phyloP scores from a whole-genome alignment of 2,329 filamentous ascomycete genomes.

The Cladobotryum mycophilum region DNA sequence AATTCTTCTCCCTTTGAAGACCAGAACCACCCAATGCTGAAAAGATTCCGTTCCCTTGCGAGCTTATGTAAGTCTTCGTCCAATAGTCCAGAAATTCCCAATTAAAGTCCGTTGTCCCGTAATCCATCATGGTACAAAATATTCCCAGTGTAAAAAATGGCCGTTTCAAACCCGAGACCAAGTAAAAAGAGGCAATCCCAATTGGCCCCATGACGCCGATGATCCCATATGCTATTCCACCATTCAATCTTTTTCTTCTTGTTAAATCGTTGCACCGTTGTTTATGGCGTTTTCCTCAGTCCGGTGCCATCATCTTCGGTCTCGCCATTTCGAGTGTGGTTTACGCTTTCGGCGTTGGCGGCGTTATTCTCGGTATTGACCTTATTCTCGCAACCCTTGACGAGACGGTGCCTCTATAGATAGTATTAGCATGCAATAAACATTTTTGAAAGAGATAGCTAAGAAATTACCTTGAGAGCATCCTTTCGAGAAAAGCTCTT shows the following conservation, averaged over 20 bases:
- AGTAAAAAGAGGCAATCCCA: too few relatives aligned
- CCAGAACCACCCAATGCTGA: background rate
- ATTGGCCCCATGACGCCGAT: constrained; percentile 10
- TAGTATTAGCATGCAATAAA: constrained; percentile 13
- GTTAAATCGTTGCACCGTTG: background rate
- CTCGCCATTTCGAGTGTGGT: constrained; percentile 19
- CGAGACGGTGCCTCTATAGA: constrained; percentile 52
- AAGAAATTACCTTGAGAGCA: constrained; percentile 74
- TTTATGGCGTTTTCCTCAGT: constrained; percentile 16
- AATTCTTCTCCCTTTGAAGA: background rate
- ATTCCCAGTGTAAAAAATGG: background rate
- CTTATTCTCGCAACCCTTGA: constrained; percentile 54
- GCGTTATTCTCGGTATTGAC: constrained; percentile 18
- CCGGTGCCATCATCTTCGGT: constrained; percentile 17
- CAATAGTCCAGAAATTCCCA: background rate
- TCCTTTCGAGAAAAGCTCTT: constrained; percentile 98
- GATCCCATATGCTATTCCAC: background rate
- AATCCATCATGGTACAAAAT: background rate
- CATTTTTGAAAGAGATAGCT: background rate
- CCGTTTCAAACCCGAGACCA: background rate
- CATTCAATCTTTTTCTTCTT: background rate
- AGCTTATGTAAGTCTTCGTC: background rate
- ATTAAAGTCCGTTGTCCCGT: background rate
- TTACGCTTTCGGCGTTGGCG: constrained; percentile 15
- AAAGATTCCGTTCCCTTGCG: background rate